These are phyloP conservation scores for Uncinocarpus reesii DNA, from an alignment of 2,329 filamentous ascomycete species.

Conservation along the genomic window DNA sequence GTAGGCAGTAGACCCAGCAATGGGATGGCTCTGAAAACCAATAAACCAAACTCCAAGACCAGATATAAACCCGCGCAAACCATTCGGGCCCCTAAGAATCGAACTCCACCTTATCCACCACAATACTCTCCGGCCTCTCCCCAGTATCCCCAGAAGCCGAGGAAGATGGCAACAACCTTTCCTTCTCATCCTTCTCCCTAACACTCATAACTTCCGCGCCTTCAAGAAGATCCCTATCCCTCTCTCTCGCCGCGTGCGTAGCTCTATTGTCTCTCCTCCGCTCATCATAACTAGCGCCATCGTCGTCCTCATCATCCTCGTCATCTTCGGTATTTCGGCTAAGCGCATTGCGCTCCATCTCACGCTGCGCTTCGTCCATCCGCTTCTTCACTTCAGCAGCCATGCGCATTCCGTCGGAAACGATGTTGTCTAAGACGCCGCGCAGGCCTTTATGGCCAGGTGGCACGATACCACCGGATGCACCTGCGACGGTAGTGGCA, in stretches of 20 bases:
- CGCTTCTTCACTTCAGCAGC: slow-evolving; percentile 81
- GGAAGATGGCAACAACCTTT: background rate
- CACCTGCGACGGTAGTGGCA: slow-evolving; percentile 37
- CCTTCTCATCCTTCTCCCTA: slow-evolving; percentile 24
- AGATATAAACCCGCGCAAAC: background rate
- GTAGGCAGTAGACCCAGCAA: no score
- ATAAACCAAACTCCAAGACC: background rate
- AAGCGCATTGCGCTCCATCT: slow-evolving; percentile 72
- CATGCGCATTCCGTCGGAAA: slow-evolving; percentile 92
- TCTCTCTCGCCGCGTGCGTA: slow-evolving; percentile 41
- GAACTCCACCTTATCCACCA: slow-evolving; percentile 33
- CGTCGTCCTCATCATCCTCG: slow-evolving; percentile 47
- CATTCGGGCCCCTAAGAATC: slow-evolving; percentile 19
- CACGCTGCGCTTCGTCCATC: slow-evolving; percentile 91
- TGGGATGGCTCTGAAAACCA: background rate
- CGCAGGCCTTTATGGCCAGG: slow-evolving; percentile 67
- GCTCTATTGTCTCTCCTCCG: slow-evolving; percentile 21
- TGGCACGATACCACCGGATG: slow-evolving; percentile 50
- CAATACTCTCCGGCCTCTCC: slow-evolving; percentile 20
- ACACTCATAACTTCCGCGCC: slow-evolving; percentile 38
- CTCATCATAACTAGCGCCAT: slow-evolving; percentile 37
- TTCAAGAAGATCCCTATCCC: slow-evolving; percentile 49
- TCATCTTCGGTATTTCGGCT: slow-evolving; percentile 61
- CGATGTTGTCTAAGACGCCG: slow-evolving; percentile 92
- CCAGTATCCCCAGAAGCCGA: slow-evolving; percentile 14